Conservation (phyloP, 1,284 basidiomycete species). For the Phaffia rhodozyma region DNA sequence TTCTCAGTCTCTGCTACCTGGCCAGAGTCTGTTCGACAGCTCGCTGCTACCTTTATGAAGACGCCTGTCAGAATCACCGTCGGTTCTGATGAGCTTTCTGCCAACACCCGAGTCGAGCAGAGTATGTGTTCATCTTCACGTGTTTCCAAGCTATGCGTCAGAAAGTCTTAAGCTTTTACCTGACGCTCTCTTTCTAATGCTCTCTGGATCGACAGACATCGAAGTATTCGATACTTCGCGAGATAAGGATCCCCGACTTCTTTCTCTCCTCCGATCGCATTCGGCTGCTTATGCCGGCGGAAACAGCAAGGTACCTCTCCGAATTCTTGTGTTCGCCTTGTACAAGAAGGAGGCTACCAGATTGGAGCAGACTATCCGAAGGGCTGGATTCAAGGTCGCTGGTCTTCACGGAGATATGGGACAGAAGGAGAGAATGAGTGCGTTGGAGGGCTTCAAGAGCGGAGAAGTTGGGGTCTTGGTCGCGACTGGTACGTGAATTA, state of each 20-base stretch:
- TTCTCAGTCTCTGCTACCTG: slow-evolving; percentile 84
- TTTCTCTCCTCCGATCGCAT: slow-evolving; percentile 52
- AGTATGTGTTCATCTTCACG: slow-evolving; percentile 25
- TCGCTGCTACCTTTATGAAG: slow-evolving; percentile 83
- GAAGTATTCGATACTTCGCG: slow-evolving; percentile 82
- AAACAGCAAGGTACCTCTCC: slow-evolving; percentile 43
- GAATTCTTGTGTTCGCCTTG: slow-evolving; percentile 84
- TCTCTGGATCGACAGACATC: slow-evolving; percentile 38
- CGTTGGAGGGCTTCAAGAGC: slow-evolving; percentile 78
- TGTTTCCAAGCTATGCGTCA: neutral
- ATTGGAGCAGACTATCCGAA: slow-evolving; percentile 66
- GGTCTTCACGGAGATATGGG: slow-evolving; percentile 87
- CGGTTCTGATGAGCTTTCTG: slow-evolving; percentile 86
- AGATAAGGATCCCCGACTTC: slow-evolving; percentile 69
- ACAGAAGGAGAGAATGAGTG: slow-evolving; percentile 73
- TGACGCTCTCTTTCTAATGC: neutral
- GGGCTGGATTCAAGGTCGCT: slow-evolving; percentile 72
- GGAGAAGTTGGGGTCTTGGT: slow-evolving; percentile 77
- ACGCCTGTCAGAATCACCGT: slow-evolving; percentile 85
- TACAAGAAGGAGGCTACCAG: slow-evolving; percentile 97
- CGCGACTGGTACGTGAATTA: slow-evolving; percentile 47
- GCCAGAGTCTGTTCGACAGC: slow-evolving; percentile 86
- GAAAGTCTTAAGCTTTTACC: neutral
- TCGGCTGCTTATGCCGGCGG: slow-evolving; percentile 41
- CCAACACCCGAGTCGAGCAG: slow-evolving; percentile 75